A percentile compares a stretch with the other conserved stretches of the same genome.
Conservation (phyloP, 495 filamentous ascomycete genomes). For the Aspergillus sclerotiicarbonarius region DNA sequence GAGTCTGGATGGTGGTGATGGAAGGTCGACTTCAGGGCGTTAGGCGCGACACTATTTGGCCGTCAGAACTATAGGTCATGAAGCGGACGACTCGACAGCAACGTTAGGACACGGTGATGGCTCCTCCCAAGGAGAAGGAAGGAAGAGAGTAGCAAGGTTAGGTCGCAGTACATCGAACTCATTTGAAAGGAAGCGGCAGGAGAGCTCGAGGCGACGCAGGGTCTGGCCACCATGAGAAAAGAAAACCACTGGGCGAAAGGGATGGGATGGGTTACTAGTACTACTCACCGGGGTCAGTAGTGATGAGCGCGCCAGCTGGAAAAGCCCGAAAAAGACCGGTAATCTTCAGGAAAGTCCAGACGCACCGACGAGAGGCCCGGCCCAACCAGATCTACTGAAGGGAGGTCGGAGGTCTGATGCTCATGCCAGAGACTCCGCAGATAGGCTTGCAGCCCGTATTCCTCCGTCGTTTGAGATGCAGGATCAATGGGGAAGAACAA, state of each 20-base stretch:
- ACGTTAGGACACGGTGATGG: conserved; percentile 1
- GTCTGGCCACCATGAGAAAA: conserved; percentile 2
- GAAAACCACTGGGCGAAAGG: conserved; percentile 6
- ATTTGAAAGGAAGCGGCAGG: conserved; percentile 3
- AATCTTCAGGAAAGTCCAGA: conserved; percentile 14
- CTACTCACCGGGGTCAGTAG: neutral
- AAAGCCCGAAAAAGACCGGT: conserved; percentile 15
- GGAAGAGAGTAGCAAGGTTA: neutral
- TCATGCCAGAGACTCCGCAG: conserved; percentile 9
- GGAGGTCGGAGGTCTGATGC: conserved; percentile 12
- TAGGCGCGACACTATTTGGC: conserved; percentile 12
- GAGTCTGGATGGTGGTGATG: conserved; percentile 4
- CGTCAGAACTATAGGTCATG: conserved; percentile 6
- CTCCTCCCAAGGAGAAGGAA: conserved; percentile 6
- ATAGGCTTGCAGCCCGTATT: conserved; percentile 15
- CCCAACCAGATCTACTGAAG: conserved; percentile 19
- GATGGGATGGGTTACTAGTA: neutral
- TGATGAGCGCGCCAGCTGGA: neutral
- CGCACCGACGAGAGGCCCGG: conserved; percentile 10
- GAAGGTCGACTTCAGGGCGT: neutral
- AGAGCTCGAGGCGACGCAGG: conserved; percentile 3
- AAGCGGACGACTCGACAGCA: neutral
- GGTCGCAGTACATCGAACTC: neutral
- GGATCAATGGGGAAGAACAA: conserved; percentile 12
- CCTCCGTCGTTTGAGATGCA: conserved; percentile 16